Conservation (phyloP, 2,329 filamentous ascomycete species). For the Phialemoniopsis sp. region DNA sequence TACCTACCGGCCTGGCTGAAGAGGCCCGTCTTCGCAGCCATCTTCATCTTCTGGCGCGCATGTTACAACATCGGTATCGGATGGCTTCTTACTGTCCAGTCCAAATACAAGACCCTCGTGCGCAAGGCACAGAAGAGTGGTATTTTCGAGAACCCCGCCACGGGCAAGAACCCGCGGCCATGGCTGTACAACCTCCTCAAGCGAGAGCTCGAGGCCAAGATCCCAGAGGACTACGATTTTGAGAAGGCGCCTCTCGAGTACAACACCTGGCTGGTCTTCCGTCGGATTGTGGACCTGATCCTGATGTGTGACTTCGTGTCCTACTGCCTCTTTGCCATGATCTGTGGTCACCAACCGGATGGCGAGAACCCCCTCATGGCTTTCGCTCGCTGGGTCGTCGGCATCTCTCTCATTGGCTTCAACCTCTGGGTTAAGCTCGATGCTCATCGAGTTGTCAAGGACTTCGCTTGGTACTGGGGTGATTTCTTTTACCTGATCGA, state of each 20-base stretch:
- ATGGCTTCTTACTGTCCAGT: constrained; percentile 83
- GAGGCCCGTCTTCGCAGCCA: constrained; percentile 71
- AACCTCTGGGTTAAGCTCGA: constrained; percentile 99
- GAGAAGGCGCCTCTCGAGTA: constrained; percentile 93
- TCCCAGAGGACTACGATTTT: constrained; percentile 88
- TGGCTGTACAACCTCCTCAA: constrained; percentile 82
- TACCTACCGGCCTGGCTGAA: constrained; percentile 65
- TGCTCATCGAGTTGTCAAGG: constrained; percentile 95
- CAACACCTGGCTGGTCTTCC: constrained; percentile 98
- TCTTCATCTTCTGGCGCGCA: constrained; percentile 90
- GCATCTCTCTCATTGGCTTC: constrained; percentile 79
- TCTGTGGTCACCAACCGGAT: constrained; percentile 72
- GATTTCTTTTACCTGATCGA: constrained; percentile 99
- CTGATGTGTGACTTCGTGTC: constrained; percentile 98
- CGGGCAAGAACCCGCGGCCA: constrained; percentile 79
- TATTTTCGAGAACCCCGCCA: constrained; percentile 79
- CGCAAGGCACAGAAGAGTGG: constrained; percentile 82
- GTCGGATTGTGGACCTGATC: constrained; percentile 91
- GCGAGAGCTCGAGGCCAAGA: constrained; percentile 88
- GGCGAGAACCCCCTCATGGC: constrained; percentile 69
- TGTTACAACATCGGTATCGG: constrained; percentile 95
- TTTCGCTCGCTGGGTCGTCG: constrained; percentile 70
- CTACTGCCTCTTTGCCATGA: constrained; percentile 92
- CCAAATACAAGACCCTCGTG: constrained; percentile 79
- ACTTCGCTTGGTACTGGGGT: constrained; percentile 99